Conservation (phyloP, 2,329 filamentous ascomycete species). For the Colletotrichum sansevieriae region DNA sequence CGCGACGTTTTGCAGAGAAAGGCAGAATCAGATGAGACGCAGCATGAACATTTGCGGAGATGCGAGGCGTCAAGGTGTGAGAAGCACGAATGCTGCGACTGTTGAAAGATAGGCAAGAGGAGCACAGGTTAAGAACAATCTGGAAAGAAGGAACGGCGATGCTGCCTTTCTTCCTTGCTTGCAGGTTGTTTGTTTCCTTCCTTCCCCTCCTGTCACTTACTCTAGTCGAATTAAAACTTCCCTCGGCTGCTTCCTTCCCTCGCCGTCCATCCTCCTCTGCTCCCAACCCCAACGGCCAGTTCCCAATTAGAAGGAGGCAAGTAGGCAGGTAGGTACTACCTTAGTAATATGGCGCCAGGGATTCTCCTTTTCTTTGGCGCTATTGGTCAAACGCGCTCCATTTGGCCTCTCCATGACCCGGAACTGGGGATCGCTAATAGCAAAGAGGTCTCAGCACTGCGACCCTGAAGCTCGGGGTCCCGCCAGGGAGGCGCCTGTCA, state of each 20-base stretch:
- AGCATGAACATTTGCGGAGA: not conserved
- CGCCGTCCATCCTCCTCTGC: not conserved
- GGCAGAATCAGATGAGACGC: conserved; percentile 15
- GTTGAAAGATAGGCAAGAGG: not conserved
- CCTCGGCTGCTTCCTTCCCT: not conserved
- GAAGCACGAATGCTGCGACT: too few species aligned
- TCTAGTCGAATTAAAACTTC: not conserved
- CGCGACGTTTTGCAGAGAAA: conserved; percentile 1
- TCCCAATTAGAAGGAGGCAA: not conserved
- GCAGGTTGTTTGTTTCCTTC: not conserved
- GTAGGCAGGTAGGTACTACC: not conserved
- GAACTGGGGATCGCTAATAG: not conserved
- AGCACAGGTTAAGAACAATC: not conserved
- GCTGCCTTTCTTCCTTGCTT: conserved; percentile 3
- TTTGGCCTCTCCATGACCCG: not conserved
- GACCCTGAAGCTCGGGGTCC: conserved; percentile 13
- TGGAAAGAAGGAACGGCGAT: not conserved
- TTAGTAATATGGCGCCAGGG: too few species aligned
- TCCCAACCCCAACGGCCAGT: not conserved
- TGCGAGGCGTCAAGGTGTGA: not conserved
- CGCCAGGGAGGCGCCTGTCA: not conserved
- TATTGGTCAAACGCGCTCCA: not conserved
- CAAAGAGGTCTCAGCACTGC: conserved; percentile 4
- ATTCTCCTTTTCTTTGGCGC: too few species aligned
- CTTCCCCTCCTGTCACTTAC: conserved; percentile 4